Evolutionary conservation across 371 early-diverging fungal species (phyloP).

Genomic region (Syncephalis fuscata): DNA sequence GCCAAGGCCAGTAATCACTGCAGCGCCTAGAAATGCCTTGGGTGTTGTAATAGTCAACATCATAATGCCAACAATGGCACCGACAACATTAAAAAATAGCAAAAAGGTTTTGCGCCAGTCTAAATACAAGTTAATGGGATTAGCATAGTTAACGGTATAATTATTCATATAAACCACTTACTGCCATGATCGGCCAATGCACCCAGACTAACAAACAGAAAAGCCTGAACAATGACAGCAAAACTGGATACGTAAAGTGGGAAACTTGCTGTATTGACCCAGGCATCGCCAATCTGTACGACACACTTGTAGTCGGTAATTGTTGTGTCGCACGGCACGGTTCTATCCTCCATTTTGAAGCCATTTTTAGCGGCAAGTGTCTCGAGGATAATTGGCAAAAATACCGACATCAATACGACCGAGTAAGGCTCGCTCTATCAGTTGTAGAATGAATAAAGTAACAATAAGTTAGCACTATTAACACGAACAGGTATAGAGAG

Average conservation of each 20-base stretch:
- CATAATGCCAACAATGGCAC: slow-evolving; percentile 16
- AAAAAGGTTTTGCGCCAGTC: slow-evolving; percentile 27
- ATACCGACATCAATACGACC: slow-evolving; percentile 16
- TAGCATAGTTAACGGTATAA: too few relatives aligned
- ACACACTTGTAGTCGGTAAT: slow-evolving; percentile 14
- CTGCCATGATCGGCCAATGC: slow-evolving; percentile 40
- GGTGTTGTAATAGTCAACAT: slow-evolving; percentile 11
- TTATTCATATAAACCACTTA: slow-evolving; percentile 6
- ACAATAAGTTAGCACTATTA: too few relatives aligned
- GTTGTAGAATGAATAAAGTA: too few relatives aligned
- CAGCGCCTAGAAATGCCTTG: slow-evolving; percentile 18
- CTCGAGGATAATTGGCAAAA: slow-evolving; percentile 27
- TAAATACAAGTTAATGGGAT: slow-evolving; percentile 6
- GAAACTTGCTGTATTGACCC: slow-evolving; percentile 27
- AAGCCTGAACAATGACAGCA: slow-evolving; percentile 33
- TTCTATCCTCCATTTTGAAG: slow-evolving; percentile 4
- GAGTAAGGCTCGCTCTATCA: slow-evolving; percentile 16
- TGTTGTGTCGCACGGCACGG: slow-evolving; percentile 10
- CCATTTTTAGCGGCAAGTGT: slow-evolving; percentile 16
- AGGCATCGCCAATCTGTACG: slow-evolving; percentile 22
- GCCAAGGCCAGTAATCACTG: slow-evolving; percentile 20
- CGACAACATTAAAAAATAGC: slow-evolving; percentile 20
- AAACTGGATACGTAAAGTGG: slow-evolving; percentile 32
- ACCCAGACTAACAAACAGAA: slow-evolving; percentile 33
- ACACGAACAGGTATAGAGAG: neutral